Conservation (phyloP, 1,139 yeast genomes). For the Debaryomyces coudertii region DNA sequence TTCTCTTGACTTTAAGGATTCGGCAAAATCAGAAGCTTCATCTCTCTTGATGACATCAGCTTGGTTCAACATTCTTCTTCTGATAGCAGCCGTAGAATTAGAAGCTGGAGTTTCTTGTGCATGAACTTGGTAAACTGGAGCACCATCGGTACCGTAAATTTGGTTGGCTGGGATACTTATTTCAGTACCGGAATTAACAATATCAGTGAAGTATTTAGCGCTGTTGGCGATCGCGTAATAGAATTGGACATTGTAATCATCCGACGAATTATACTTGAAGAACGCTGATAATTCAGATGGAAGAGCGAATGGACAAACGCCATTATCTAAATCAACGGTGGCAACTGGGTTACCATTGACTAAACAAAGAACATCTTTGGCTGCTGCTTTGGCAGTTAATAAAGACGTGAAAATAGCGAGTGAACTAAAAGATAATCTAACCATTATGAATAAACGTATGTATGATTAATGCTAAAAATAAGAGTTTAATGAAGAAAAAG, state of each 20-base stretch:
- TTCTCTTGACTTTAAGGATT: conserved; percentile 27
- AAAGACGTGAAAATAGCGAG: conserved; percentile 18
- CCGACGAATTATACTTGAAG: conserved; percentile 31
- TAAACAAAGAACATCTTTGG: conserved; percentile 42
- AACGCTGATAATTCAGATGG: conserved; percentile 31
- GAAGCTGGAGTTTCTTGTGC: conserved; percentile 31
- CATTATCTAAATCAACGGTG: conserved; percentile 46
- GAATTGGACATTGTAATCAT: conserved; percentile 40
- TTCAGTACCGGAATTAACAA: conserved; percentile 38
- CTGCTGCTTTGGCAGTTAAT: conserved; percentile 24
- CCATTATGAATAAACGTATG: conserved; percentile 16
- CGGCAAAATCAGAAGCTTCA: conserved; percentile 36
- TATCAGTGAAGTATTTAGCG: conserved; percentile 38
- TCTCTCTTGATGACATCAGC: conserved; percentile 29
- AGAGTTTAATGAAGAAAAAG: background rate
- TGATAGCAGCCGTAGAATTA: conserved; percentile 47
- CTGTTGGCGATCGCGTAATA: conserved; percentile 35
- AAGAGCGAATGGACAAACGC: conserved; percentile 43
- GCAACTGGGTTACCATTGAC: conserved; percentile 37
- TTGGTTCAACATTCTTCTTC: conserved; percentile 40
- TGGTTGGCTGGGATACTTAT: conserved; percentile 37
- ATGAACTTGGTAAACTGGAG: conserved; percentile 37
- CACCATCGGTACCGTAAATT: conserved; percentile 27
- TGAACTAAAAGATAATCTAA: conserved; percentile 20
- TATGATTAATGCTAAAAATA: background rate